phyloP scores from a whole-genome alignment of 2,329 filamentous ascomycete genomes.

The Zasmidium angulare region DNA sequence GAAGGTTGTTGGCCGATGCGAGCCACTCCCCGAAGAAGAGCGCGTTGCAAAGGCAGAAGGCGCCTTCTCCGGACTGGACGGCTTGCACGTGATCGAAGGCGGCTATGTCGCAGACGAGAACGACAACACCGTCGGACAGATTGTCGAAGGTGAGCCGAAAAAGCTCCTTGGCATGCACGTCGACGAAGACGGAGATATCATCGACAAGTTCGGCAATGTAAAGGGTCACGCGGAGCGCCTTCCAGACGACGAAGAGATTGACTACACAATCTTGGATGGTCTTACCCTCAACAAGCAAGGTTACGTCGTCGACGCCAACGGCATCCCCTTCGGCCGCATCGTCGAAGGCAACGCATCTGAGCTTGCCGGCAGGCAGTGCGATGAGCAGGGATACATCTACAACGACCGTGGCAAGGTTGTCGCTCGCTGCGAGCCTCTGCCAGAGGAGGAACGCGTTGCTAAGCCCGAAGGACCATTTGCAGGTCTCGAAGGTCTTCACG shows the following conservation, averaged over 20 bases:
- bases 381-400: slow-evolving; percentile 57
- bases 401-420: slow-evolving; percentile 57
- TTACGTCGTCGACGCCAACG: slow-evolving; percentile 54
- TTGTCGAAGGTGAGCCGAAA: slow-evolving; percentile 60
- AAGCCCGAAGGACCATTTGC: slow-evolving; percentile 67
- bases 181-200: slow-evolving; percentile 63
- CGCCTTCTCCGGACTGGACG: slow-evolving; percentile 66
- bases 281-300: slow-evolving; percentile 59
- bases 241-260: slow-evolving; percentile 44
- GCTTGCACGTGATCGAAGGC: slow-evolving; percentile 66
- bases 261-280: slow-evolving; percentile 56
- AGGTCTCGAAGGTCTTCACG: slow-evolving; percentile 63
- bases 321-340: slow-evolving; percentile 56
- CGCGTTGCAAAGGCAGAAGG: slow-evolving; percentile 60
- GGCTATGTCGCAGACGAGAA: slow-evolving; percentile 75
- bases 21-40: slow-evolving; percentile 59
- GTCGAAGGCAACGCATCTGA: slow-evolving; percentile 58
- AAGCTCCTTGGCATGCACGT: slow-evolving; percentile 59
- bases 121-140: slow-evolving; percentile 62
- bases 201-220: slow-evolving; percentile 62
- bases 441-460: slow-evolving; percentile 56
- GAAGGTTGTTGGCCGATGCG: slow-evolving; percentile 58
- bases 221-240: slow-evolving; percentile 60
- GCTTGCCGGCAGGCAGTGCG: slow-evolving; percentile 56
- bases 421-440: slow-evolving; percentile 59